Evolutionary conservation across 441 rosid genomes (phyloP), one percentile per base, ranked within the genome.

Genomic region (Biscutella laevigata): DNA sequence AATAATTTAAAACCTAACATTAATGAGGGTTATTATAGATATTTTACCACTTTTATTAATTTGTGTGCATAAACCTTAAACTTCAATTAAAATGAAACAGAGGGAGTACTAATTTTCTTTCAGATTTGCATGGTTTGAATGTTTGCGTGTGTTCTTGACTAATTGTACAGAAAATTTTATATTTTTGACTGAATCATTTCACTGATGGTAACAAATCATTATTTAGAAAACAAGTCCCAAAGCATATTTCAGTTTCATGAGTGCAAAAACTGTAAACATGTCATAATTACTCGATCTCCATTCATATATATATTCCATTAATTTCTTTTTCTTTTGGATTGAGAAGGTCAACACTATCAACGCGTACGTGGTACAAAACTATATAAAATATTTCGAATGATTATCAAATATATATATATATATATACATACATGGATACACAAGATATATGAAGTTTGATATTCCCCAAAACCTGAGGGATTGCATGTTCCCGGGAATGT

Each of bases 401-500:
- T n/a, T 36, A 33, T n/a, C n/a, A n/a, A n/a, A n/a, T n/a, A n/a
- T n/a, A n/a, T n/a, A n/a, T n/a, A n/a, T n/a, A n/a, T n/a, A n/a
- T n/a, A n/a, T n/a, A n/a, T n/a, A n/a, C n/a, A n/a, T n/a, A 57
- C 13, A 37, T 8, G 45, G 10, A 34, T 42, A 57, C 21, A 35
- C 26, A 21, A 16, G 8, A 51, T 11, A 19, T 40, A 52, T 20
- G 43, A 53, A 47, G 25, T 71, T 65, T 67, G 62, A 53, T 64
- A 58, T 82, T 82, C 60, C 82, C 84, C 75, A 67, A 74, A 75
- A 75, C 51, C 88, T 71, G 80, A 84, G 69, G 74, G 63, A 72
- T 83, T 84, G 84, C 90, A 72, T 82, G 90, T 82, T 87, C 86
- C 95, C 94, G 80, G 82, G 88, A 80, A 60, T 60, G 83, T 77